Conservation (phyloP, 371 early-diverging fungal genomes). For the Quaeritorhiza haematococci region DNA sequence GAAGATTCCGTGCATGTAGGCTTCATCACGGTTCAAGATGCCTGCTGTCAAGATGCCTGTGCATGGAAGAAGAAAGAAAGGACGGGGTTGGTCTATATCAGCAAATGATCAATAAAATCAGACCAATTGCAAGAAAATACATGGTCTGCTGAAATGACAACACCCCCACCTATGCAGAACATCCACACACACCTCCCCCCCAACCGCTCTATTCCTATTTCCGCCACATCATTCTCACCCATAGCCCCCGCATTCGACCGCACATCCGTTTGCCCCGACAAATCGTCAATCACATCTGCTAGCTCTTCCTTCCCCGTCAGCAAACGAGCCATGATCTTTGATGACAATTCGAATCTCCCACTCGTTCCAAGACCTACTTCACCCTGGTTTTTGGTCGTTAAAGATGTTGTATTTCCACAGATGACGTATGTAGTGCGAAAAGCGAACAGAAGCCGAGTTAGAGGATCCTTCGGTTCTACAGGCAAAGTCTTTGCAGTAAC, state of each 20-base stretch:
- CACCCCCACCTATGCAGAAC: no score
- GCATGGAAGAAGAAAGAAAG: no score
- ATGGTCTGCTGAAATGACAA: neutral
- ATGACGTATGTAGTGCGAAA: no score
- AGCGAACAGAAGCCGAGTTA: no score
- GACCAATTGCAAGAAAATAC: neutral
- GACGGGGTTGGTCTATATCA: no score
- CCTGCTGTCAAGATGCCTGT: constrained; percentile 18
- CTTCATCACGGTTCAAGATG: constrained; percentile 13
- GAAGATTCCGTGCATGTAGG: constrained; percentile 15
- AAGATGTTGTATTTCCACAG: no score
- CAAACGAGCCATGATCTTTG: constrained; percentile 17
- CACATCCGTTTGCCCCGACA: constrained; percentile 17
- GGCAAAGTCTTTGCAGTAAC: no score
- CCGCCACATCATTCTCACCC: constrained; percentile 19
- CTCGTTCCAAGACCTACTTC: constrained; percentile 14
- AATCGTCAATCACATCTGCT: constrained; percentile 21
- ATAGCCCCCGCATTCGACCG: constrained; percentile 21
- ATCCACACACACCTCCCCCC: no score
- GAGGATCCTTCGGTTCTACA: no score
- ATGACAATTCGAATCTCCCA: constrained; percentile 25
- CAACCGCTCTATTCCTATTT: no score
- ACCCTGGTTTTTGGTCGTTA: constrained; percentile 10
- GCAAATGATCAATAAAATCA: no score
- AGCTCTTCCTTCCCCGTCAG: constrained; percentile 19